phyloP scores from a whole-genome alignment of 148 eudicot genomes.

The Selenicereus undatus region DNA sequence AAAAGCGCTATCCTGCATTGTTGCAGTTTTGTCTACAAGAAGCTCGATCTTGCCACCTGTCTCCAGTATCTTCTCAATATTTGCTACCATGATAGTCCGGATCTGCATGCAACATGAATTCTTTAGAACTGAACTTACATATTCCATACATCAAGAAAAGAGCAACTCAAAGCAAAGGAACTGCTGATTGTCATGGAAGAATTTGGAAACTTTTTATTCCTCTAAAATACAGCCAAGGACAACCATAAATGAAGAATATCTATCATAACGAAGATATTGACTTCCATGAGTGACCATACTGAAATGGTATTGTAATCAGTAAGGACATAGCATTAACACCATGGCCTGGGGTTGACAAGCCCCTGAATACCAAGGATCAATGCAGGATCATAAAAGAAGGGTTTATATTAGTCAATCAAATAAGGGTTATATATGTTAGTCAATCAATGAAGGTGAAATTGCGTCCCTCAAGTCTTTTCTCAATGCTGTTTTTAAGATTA shows the following conservation, averaged over 20 bases:
- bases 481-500: too few relatives aligned
- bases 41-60: slow-evolving; percentile 97
- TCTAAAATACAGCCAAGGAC: background rate
- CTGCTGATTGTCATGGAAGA: background rate
- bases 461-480: too few relatives aligned
- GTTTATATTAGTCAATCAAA: background rate
- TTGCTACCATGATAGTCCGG: slow-evolving; percentile 95
- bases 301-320: background rate
- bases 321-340: background rate
- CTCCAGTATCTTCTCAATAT: slow-evolving; percentile 91
- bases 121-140: slow-evolving; percentile 12
- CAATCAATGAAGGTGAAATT: too few relatives aligned
- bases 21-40: slow-evolving; percentile 95
- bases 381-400: background rate
- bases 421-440: background rate
- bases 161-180: background rate
- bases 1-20: slow-evolving; percentile 95
- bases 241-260: background rate
- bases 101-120: slow-evolving; percentile 44
- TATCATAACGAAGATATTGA: background rate
- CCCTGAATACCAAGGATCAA: background rate
- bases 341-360: background rate
- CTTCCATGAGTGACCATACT: background rate
- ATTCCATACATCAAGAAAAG: background rate
- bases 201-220: background rate